Evolutionary conservation across 441 rosid genomes (phyloP), one percentile per base, ranked within the genome.

Genomic region (Brassica hybrid): DNA sequence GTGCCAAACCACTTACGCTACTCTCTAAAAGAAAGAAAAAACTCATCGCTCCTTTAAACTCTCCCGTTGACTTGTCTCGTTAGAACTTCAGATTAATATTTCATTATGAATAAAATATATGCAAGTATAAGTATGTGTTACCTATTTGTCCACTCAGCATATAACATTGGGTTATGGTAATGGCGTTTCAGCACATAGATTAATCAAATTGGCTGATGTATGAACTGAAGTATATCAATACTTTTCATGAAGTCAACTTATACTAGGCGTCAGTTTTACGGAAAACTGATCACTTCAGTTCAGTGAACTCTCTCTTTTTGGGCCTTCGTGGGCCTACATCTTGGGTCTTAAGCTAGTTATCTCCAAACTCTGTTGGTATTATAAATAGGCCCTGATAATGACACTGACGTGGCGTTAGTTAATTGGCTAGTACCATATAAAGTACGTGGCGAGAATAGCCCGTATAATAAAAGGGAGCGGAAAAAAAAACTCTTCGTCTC

Each of bases 1-100:
- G 81, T 78, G 81, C 77, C 69, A 72, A 78, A 67, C 77, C 69
- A 78, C 81, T 76, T 76, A 63, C 75, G 45, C 79, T n/a, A 36
- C 59, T 54, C 70, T 59, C 34, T 30, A n/a, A 17, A 41, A 23
- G 17, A 32, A 23, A 18, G 45, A 54, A 54, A 7, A 11, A 43
- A 14, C 62, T 69, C 48, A 58, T 58, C 18, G 21, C 56, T 62
- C 50, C 67, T 63, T 65, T 54, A 16, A 65, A 65, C 58, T 58
- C 6, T 0, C 8, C 3, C 54, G 56, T 77, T 77, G 80, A 77
- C 80, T 77, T 45, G 27, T 60, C 59, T n/a, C 67, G 13, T 61
- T 45, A 67, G 30, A 32, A 43, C 23, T 70, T 56, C 12, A 56
- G 17, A 38, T 34, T 69, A 60, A 52, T n/a, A 65, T 45, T 18